Evolutionary conservation across 2,329 filamentous ascomycete genomes (phyloP), one percentile per base, ranked within the genome.

Genomic region (Zymoseptoria brevis): DNA sequence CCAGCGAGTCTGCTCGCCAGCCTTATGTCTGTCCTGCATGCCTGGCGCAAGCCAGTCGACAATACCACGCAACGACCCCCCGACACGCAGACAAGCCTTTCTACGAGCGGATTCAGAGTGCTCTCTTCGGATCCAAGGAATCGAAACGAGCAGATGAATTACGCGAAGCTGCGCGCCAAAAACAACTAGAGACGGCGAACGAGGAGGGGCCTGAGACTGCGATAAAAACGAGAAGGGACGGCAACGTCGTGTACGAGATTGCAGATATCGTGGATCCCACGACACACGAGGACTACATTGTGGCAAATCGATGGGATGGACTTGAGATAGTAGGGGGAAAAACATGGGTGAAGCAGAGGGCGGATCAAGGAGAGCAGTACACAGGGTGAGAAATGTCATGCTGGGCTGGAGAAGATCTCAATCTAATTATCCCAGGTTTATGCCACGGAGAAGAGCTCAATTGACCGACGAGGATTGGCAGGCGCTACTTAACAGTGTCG

Each of bases 321-420:
- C 70, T 87, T 60, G 76, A 81, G 64, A 74, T 72, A 54, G 75
- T 87, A 35, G 85, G 85, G 45, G 74, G 74, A 6, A 76, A 78
- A 60, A 67, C 77, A 56, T 78, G 75, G 75, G 66, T 72, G 35
- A 69, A 68, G 62, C 62, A 72, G 57, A 67, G 68, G 35, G 67
- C 71, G 24, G 69, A 72, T 63, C 53, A 71, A 64, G 62, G 75
- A 67, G 70, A 75, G 71, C 64, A 66, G 65, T 69, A 71, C 65
- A 50, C 72, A 65, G 61, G 73, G 72, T 67, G 68, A 66, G 68
- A 68, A 21, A 55, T 21, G 21, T 45, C 21, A n/a, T 45, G 35
- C 13, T 45, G 50, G 22, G 19, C 19, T 8, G 45, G 49, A 26
- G 26, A 26, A n/a, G 5, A n/a, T 49, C 19, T 45, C 19, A 19